phyloP scores from a whole-genome alignment of 1,139 yeast genomes.

The Kurtzmaniella quercitrusa region DNA sequence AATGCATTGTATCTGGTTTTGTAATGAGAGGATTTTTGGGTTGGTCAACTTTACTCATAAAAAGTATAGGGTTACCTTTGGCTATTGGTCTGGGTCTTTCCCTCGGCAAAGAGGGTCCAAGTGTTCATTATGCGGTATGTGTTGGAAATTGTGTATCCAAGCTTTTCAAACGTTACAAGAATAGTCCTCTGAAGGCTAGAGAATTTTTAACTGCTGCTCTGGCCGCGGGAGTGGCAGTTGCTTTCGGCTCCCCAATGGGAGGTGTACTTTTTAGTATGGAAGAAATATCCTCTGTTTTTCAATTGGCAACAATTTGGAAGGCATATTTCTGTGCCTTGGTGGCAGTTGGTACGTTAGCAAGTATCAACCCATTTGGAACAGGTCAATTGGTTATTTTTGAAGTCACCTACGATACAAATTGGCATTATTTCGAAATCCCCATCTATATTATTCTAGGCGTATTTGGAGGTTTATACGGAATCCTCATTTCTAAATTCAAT shows the following conservation, averaged over 20 bases:
- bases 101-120: conserved; percentile 84
- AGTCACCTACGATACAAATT: conserved; percentile 76
- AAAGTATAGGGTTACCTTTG: conserved; percentile 77
- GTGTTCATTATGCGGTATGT: conserved; percentile 83
- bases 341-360: conserved; percentile 75
- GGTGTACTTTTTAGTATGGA: conserved; percentile 70
- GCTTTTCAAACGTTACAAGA: conserved; percentile 40
- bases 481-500: conserved; percentile 73
- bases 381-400: conserved; percentile 93
- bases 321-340: conserved; percentile 87
- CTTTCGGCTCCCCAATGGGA: conserved; percentile 72
- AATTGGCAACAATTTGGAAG: conserved; percentile 80
- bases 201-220: conserved; percentile 58
- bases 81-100: conserved; percentile 80
- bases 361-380: conserved; percentile 84
- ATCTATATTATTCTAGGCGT: conserved; percentile 74
- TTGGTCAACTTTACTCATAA: conserved; percentile 66
- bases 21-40: conserved; percentile 75
- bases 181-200: conserved; percentile 48
- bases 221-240: conserved; percentile 73
- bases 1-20: conserved; percentile 92
- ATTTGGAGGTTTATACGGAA: conserved; percentile 91
- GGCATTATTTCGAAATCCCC: conserved; percentile 87
- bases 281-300: conserved; percentile 70
- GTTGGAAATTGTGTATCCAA: conserved; percentile 67